Evolutionary conservation across 192 early-diverging fungal species (phyloP).

Genomic region (Backusella australiensis): DNA sequence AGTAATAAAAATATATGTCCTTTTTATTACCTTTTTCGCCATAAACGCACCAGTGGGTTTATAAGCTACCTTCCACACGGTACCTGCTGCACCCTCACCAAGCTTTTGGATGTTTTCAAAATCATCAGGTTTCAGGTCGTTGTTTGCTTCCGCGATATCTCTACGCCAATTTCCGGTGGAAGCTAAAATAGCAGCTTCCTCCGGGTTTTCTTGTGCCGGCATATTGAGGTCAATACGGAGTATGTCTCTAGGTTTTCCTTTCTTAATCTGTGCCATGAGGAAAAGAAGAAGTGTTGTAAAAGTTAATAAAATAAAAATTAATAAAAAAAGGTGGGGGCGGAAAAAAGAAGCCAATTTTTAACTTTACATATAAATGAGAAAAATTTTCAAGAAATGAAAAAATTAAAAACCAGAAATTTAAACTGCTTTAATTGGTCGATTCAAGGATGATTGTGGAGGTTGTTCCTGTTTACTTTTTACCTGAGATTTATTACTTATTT

Average conservation of each 20-base stretch:
- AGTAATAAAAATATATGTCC: not conserved
- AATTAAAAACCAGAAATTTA: constrained; percentile 1
- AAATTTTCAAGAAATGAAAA: not conserved
- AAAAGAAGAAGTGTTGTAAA: not conserved
- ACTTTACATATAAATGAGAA: not conserved
- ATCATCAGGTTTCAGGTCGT: constrained; percentile 55
- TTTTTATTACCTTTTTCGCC: constrained; percentile 83
- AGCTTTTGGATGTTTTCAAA: constrained; percentile 75
- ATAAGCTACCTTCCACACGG: constrained; percentile 85
- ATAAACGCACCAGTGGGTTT: constrained; percentile 69
- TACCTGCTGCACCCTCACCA: constrained; percentile 92
- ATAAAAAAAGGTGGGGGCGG: not conserved
- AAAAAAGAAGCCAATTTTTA: not conserved
- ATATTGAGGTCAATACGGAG: constrained; percentile 23
- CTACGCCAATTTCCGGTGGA: constrained; percentile 26
- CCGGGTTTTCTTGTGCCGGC: constrained; percentile 1
- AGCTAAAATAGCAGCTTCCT: constrained; percentile 1
- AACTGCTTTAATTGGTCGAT: not conserved
- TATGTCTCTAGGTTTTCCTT: constrained; percentile 7
- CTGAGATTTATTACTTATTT: not conserved
- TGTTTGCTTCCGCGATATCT: constrained; percentile 25
- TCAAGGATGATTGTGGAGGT: not conserved
- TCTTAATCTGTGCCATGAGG: constrained; percentile 16
- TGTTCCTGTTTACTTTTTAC: not conserved
- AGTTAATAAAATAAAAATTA: not conserved